These are phyloP conservation scores for Paramecium sexaurelia DNA, from an alignment of 73 alveolate genomes.

Conservation along the genomic window DNA sequence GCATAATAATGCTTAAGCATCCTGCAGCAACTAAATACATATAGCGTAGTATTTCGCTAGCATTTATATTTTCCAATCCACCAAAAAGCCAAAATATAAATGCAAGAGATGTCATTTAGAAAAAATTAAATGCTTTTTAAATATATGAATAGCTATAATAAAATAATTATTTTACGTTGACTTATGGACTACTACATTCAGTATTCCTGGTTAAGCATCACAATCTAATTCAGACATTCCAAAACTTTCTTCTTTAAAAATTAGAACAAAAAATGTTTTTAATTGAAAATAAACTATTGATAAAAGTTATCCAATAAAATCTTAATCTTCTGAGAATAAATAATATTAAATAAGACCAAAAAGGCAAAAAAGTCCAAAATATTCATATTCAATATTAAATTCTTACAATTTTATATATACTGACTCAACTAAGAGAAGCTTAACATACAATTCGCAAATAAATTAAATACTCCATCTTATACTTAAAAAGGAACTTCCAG, in stretches of 20 bases:
- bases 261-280: background rate
- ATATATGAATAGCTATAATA: background rate
- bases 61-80: background rate
- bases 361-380: background rate
- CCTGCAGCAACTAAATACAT: background rate
- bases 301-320: background rate
- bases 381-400: background rate
- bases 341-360: background rate
- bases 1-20: background rate
- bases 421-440: background rate
- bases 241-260: slow-evolving; percentile 1
- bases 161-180: background rate
- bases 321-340: background rate
- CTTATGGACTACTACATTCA: background rate
- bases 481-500: background rate
- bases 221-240: slow-evolving; percentile 36
- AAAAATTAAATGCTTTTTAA: background rate
- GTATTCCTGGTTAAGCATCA: slow-evolving; percentile 25
- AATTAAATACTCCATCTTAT: background rate
- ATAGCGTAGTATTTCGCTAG: background rate
- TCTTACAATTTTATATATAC: background rate
- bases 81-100: background rate
- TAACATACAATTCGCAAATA: background rate
- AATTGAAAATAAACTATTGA: background rate
- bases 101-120: background rate